Base-by-base conservation (phyloP, 2,329 filamentous ascomycete species). In the Alternaria sp. region DNA sequence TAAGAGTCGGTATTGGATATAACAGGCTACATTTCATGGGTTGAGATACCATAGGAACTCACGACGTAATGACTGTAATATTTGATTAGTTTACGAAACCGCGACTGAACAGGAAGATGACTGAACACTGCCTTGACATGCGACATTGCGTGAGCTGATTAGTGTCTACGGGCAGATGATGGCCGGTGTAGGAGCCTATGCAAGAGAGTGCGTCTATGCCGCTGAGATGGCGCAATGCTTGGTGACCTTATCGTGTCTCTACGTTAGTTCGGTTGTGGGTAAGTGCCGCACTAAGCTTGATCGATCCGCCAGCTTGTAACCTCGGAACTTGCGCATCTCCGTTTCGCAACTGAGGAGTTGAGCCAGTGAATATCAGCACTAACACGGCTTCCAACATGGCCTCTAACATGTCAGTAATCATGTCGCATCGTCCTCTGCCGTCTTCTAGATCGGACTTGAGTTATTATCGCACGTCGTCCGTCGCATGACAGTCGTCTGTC, bases 311-410 rank as follows among this genome's bases (percentile, higher is more conserved):
- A n/a, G 43, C 22, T 18, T n/a, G 39, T 51, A 58, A 58, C 41
- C 54, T 58, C 48, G 48, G 55, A 53, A 46, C 55, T 44, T 58
- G 55, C 18, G 24, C 48, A 26, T 30, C 41, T 56, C 41, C 42
- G 48, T 48, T 38, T 46, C 48, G 47, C 46, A 38, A 44, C 28
- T 28, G 48, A 52, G 9, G 48, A 52, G 48, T 47, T 48, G 48
- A 24, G 12, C 24, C 44, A 2, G 26, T 38, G 24, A 47, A 38
- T 16, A 30, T 14, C 26, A 41, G n/a, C 48, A 41, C 48, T 46
- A 24, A 26, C 18, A 52, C 34, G 30, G 18, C 48, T 32, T 39
- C 12, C 6, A 43, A 9, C 9, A 52, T 43, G 39, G 18, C 48
- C 41, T 39, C 12, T 9, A 28, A 12, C 7, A 38, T 38, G 6